phyloP scores from a whole-genome alignment of 768 basidiomycete species.

The Amylocystis lapponica region DNA sequence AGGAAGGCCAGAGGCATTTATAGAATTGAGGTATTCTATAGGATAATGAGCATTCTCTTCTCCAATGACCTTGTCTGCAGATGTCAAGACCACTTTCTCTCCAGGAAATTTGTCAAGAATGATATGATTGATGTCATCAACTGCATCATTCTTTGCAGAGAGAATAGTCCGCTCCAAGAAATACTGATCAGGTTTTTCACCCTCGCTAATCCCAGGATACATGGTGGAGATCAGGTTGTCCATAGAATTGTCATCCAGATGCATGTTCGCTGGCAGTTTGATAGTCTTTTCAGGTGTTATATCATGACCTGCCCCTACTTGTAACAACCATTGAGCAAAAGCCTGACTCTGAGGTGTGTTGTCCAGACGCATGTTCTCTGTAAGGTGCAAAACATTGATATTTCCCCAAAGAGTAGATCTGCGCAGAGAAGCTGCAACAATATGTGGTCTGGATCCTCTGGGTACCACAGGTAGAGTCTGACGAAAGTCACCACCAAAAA shows the following conservation, averaged over 20 bases:
- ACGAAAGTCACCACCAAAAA: conserved; percentile 45
- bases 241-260: neutral
- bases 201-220: neutral
- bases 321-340: conserved; percentile 13
- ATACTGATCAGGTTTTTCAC: conserved; percentile 21
- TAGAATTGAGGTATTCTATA: conserved; percentile 32
- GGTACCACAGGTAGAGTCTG: conserved; percentile 42
- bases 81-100: conserved; percentile 11
- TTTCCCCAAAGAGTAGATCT: conserved; percentile 1
- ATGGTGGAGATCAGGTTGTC: neutral
- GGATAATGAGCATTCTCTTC: conserved; percentile 24
- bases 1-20: conserved; percentile 37
- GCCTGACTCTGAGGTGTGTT: neutral
- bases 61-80: conserved; percentile 20
- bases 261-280: neutral
- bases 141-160: conserved; percentile 29
- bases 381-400: conserved; percentile 1
- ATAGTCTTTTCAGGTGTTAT: neutral
- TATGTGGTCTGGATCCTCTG: conserved; percentile 30
- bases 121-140: conserved; percentile 26
- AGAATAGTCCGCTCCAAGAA: conserved; percentile 33
- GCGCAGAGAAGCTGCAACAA: conserved; percentile 32
- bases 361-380: conserved; percentile 1
- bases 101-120: conserved; percentile 16
- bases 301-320: conserved; percentile 10